phyloP scores from a whole-genome alignment of 108 stramenopile genomes.

The Pseudonitzschia multiseries region DNA sequence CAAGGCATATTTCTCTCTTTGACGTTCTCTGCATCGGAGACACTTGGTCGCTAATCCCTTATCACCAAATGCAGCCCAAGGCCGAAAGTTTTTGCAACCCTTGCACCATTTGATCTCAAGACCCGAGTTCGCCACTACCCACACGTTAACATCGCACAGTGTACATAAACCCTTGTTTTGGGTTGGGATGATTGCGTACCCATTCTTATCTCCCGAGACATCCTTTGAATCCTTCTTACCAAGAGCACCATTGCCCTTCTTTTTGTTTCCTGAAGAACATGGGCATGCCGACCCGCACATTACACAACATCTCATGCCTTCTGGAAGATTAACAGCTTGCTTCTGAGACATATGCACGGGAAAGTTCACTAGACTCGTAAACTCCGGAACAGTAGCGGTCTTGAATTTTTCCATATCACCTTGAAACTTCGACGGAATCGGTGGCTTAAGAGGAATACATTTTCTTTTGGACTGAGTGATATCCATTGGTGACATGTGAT shows the following conservation, averaged over 20 bases:
- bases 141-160: conserved; percentile 86
- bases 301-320: conserved; percentile 87
- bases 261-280: conserved; percentile 58
- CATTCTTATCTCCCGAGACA: conserved; percentile 30
- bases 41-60: conserved; percentile 91
- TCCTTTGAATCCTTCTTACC: conserved; percentile 35
- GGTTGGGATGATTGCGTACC: conserved; percentile 64
- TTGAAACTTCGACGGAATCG: conserved; percentile 86
- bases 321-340: conserved; percentile 71
- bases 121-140: conserved; percentile 73
- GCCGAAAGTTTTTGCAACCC: conserved; percentile 91
- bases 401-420: conserved; percentile 83
- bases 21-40: conserved; percentile 82
- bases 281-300: conserved; percentile 89
- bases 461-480: conserved; percentile 74
- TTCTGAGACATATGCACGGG: conserved; percentile 89
- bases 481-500: conserved; percentile 56
- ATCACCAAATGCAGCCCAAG: conserved; percentile 89
- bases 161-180: conserved; percentile 93
- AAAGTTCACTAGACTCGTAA: conserved; percentile 84
- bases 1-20: conserved; percentile 85
- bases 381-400: conserved; percentile 74
- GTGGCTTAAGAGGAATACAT: conserved; percentile 73
- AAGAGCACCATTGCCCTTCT: conserved; percentile 35
- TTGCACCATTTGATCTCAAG: conserved; percentile 93